These are phyloP conservation scores for Leccinellum rugosiceps DNA, from an alignment of 768 basidiomycete genomes.

Conservation along the genomic window DNA sequence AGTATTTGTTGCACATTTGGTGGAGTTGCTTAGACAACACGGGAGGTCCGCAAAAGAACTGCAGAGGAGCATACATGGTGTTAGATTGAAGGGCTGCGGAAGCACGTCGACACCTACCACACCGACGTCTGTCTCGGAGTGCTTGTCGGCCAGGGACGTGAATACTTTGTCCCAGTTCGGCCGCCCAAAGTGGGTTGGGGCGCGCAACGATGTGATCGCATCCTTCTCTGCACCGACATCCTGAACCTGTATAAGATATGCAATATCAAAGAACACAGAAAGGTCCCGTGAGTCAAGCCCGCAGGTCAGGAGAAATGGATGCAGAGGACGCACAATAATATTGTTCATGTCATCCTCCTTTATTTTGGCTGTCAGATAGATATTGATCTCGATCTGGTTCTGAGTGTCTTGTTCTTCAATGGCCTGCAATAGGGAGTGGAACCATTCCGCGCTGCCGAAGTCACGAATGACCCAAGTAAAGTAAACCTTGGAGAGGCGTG, in stretches of 20 bases:
- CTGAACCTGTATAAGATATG: conserved; percentile 48
- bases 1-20: conserved; percentile 81
- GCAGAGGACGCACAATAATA: conserved; percentile 61
- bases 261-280: background rate
- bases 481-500: conserved; percentile 86
- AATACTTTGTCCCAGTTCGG: conserved; percentile 85
- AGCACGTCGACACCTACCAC: conserved; percentile 46
- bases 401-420: conserved; percentile 90
- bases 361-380: conserved; percentile 88
- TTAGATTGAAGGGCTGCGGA: background rate
- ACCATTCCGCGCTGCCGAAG: conserved; percentile 88
- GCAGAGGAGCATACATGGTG: background rate
- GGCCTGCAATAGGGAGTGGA: conserved; percentile 89
- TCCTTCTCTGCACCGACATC: conserved; percentile 94
- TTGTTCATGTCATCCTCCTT: conserved; percentile 94
- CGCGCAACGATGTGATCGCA: conserved; percentile 81
- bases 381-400: conserved; percentile 89
- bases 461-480: conserved; percentile 97
- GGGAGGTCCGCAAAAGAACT: conserved; percentile 86
- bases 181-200: conserved; percentile 90
- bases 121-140: conserved; percentile 86
- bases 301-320: background rate
- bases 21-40: conserved; percentile 71
- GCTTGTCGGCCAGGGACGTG: conserved; percentile 71
- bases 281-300: conserved; percentile 1